These are phyloP conservation scores for Cercospora nicotianae DNA, from an alignment of 2,329 filamentous ascomycete species.

Conservation along the genomic window DNA sequence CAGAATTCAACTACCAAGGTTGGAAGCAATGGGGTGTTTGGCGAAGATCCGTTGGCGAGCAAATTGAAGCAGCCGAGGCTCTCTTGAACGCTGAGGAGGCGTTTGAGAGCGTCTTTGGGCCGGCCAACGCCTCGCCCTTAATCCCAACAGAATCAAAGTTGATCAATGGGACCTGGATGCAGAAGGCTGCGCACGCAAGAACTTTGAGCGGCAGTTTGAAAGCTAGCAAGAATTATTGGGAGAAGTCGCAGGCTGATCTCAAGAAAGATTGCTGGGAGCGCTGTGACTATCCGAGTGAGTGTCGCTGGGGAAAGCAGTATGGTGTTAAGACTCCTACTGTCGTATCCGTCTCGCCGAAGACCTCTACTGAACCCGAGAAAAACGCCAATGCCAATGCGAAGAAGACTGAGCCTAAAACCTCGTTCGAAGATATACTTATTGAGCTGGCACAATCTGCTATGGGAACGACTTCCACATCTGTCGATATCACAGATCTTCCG, in stretches of 20 bases:
- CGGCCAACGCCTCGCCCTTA: conserved; percentile 8
- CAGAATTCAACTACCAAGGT: conserved; percentile 55
- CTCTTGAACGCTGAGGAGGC: conserved; percentile 22
- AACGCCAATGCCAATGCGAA: conserved; percentile 1
- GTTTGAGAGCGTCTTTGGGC: conserved; percentile 5
- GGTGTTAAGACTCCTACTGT: conserved; percentile 28
- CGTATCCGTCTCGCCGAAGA: conserved; percentile 2
- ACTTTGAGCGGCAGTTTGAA: not conserved
- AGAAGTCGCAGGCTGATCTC: conserved; percentile 3
- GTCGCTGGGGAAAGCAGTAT: conserved; percentile 43
- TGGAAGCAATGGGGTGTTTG: conserved; percentile 53
- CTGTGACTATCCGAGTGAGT: conserved; percentile 51
- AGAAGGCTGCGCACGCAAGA: conserved; percentile 13
- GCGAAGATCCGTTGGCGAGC: conserved; percentile 37
- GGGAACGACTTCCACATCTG: conserved; percentile 1
- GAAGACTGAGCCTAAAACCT: conserved; percentile 24
- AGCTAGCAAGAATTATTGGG: not conserved
- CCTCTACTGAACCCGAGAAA: not conserved
- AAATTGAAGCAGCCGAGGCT: conserved; percentile 29
- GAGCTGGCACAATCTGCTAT: conserved; percentile 5
- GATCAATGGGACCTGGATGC: conserved; percentile 25
- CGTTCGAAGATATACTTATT: conserved; percentile 34
- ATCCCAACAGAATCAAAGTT: conserved; percentile 20
- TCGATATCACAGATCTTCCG: conserved; percentile 17
- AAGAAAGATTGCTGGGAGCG: conserved; percentile 46